Evolutionary conservation across 352 stramenopile species (phyloP).

Genomic region (Globisporangium alternatum): DNA sequence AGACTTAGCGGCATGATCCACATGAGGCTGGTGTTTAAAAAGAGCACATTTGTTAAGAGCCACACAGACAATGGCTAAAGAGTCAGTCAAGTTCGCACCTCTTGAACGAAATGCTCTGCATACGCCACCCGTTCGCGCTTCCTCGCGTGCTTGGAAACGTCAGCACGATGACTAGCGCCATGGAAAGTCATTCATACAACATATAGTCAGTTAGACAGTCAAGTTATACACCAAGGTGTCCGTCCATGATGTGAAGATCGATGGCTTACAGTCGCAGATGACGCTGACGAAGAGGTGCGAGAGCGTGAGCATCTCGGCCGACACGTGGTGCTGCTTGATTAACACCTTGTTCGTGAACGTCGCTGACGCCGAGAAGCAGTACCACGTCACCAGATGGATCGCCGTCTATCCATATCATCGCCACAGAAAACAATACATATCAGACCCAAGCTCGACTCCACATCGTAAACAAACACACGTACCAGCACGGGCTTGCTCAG

Average conservation of each 20-base stretch:
- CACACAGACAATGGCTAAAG: constrained; percentile 1
- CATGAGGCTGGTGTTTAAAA: constrained; percentile 37
- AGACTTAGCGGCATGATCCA: constrained; percentile 81
- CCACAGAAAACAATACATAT: not conserved
- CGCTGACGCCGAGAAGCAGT: constrained; percentile 73
- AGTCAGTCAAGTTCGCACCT: constrained; percentile 15
- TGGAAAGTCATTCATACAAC: constrained; percentile 3
- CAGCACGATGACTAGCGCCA: constrained; percentile 56
- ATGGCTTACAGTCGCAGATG: constrained; percentile 61
- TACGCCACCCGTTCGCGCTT: constrained; percentile 46
- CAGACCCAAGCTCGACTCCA: not conserved
- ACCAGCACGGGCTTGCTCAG: constrained; percentile 18
- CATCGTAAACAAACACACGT: not conserved
- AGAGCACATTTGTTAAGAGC: not conserved
- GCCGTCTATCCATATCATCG: constrained; percentile 25
- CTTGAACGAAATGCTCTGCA: constrained; percentile 59
- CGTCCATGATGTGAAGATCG: not conserved
- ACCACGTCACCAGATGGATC: constrained; percentile 59
- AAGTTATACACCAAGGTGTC: not conserved
- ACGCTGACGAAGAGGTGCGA: constrained; percentile 82
- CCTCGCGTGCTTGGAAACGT: constrained; percentile 53
- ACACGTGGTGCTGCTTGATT: constrained; percentile 86
- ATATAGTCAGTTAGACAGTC: not conserved
- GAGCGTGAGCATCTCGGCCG: constrained; percentile 83
- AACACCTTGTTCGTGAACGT: constrained; percentile 87